Conservation (phyloP, 192 early-diverging fungal genomes). For the Backusella circina region DNA sequence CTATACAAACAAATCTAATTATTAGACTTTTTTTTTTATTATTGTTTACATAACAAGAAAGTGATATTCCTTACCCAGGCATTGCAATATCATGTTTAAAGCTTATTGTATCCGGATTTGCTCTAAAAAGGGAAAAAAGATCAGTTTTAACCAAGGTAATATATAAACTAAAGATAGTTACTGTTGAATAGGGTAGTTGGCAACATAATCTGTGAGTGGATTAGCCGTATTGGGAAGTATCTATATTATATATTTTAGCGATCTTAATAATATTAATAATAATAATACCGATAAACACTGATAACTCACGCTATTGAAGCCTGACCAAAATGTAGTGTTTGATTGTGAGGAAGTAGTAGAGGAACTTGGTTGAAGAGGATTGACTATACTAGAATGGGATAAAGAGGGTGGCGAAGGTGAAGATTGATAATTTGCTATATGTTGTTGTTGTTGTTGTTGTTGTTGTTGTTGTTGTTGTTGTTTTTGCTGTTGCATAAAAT, state of each 20-base stretch:
- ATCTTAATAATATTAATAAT: no score
- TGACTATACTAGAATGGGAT: constrained; percentile 14
- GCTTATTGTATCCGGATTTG: not conserved
- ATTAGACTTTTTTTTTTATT: no score
- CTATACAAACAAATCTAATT: constrained; percentile 4
- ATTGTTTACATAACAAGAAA: not conserved
- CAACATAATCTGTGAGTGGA: constrained; percentile 30
- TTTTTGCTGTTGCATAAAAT: constrained; percentile 7
- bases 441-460: constrained; percentile 4
- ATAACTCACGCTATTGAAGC: constrained; percentile 25
- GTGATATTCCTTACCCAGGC: constrained; percentile 7
- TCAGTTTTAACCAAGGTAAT: not conserved
- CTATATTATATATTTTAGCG: constrained; percentile 1
- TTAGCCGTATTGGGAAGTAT: constrained; percentile 23
- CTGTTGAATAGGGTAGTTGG: constrained; percentile 12
- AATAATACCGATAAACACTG: not conserved
- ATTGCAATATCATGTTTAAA: not conserved
- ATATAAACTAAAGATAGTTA: not conserved
- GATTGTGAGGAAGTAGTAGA: not conserved
- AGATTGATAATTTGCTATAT: not conserved
- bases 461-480: constrained; percentile 1
- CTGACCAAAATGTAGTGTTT: constrained; percentile 18
- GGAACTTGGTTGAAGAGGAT: constrained; percentile 16
- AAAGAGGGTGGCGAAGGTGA: constrained; percentile 10
- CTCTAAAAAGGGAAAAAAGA: not conserved